Evolutionary conservation across 495 filamentous ascomycete species (phyloP).

Genomic region (Xylaria telfairii): DNA sequence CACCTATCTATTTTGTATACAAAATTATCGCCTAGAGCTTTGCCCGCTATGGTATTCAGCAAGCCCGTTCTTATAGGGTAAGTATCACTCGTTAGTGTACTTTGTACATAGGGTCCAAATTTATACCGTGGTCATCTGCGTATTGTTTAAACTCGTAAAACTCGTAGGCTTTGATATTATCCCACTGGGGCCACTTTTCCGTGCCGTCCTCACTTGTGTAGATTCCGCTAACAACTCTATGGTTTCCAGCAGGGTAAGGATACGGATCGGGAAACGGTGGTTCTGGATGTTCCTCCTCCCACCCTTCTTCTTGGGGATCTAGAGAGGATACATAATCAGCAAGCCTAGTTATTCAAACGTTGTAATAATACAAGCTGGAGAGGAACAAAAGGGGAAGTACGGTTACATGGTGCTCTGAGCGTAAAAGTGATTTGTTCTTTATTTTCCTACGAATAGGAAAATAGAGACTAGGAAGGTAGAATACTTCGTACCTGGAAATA

Average conservation of each 20-base stretch:
- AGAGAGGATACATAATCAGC: neutral
- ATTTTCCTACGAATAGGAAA: neutral
- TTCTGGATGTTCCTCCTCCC: neutral
- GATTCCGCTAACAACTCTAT: neutral
- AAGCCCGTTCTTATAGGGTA: neutral
- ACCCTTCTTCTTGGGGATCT: neutral
- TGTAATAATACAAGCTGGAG: neutral
- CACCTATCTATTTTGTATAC: neutral
- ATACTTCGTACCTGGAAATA: neutral
- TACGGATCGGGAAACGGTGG: neutral
- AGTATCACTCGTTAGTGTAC: neutral
- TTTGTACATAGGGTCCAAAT: neutral
- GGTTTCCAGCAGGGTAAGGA: neutral
- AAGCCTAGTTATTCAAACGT: neutral
- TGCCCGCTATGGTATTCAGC: neutral
- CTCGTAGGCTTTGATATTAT: conserved; percentile 9
- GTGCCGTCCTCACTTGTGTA: neutral
- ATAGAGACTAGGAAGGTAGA: neutral
- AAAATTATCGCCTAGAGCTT: neutral
- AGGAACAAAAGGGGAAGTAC: neutral
- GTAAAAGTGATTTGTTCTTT: neutral
- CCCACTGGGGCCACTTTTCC: neutral
- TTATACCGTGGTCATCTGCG: neutral
- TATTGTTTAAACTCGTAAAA: neutral
- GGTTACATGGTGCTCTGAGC: neutral